Percentiles rank a stretch among this genome's conserved stretches.
Evolutionary conservation across 305 asterid species (phyloP).

Genomic region (Euphrasia arctica): DNA sequence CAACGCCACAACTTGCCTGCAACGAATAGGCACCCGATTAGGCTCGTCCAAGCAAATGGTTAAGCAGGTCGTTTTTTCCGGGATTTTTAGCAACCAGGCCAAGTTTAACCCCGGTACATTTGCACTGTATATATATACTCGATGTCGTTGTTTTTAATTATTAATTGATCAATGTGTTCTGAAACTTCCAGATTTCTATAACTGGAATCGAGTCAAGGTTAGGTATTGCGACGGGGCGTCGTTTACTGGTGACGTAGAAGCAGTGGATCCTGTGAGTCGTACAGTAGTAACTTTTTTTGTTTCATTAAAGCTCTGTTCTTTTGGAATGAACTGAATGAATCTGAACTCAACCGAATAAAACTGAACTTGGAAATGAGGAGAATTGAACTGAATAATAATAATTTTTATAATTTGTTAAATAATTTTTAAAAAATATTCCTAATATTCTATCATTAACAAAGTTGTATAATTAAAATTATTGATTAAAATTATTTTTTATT

Average conservation of each 20-base stretch:
- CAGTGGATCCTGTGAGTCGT: slow-evolving; percentile 68
- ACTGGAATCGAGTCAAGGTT: slow-evolving; percentile 85
- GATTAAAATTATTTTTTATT: no score
- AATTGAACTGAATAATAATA: no score
- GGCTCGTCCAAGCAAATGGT: slow-evolving; percentile 83
- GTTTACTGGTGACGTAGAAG: slow-evolving; percentile 85
- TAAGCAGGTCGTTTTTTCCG: slow-evolving; percentile 65
- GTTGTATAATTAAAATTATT: no score
- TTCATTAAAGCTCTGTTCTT: no score
- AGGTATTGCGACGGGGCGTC: slow-evolving; percentile 95
- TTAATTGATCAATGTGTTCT: background rate
- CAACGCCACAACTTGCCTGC: slow-evolving; percentile 52
- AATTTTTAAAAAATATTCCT: no score
- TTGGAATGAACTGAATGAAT: no score
- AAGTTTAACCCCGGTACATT: slow-evolving; percentile 73
- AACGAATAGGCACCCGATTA: slow-evolving; percentile 45
- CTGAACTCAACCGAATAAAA: no score
- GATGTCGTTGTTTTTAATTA: background rate
- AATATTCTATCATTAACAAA: no score
- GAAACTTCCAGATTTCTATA: slow-evolving; percentile 63
- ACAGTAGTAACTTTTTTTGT: background rate
- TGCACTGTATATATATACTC: background rate
- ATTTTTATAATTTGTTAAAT: no score
- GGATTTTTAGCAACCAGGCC: slow-evolving; percentile 69
- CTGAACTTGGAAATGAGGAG: no score